A percentile compares a stretch with the other conserved stretches of the same genome.
Evolutionary conservation across 768 basidiomycete genomes (phyloP).

Genomic region (Phallus indusiatus): DNA sequence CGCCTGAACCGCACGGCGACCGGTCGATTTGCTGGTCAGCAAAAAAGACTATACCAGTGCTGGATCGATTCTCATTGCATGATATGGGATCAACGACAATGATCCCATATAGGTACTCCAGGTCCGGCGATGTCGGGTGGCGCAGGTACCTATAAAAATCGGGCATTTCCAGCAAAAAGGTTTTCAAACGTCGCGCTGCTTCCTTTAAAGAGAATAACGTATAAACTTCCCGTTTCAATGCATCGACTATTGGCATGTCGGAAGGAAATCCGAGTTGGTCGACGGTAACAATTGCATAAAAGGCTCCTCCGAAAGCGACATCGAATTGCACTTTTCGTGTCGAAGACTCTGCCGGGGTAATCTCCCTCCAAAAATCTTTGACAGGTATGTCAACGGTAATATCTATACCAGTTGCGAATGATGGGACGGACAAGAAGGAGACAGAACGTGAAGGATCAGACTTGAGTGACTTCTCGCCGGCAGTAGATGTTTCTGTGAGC

Average conservation of each 20-base stretch:
- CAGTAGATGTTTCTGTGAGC: background rate
- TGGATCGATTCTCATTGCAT: background rate
- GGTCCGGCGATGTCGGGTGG: slow-evolving; percentile 24
- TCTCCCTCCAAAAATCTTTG: slow-evolving; percentile 19
- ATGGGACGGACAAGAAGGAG: slow-evolving; percentile 27
- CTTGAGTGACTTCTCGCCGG: slow-evolving; percentile 4
- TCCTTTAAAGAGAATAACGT: slow-evolving; percentile 9
- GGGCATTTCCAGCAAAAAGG: slow-evolving; percentile 13
- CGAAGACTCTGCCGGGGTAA: slow-evolving; percentile 7
- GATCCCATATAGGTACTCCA: slow-evolving; percentile 30
- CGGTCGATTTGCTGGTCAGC: slow-evolving; percentile 31
- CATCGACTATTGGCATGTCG: slow-evolving; percentile 12
- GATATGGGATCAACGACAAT: slow-evolving; percentile 24
- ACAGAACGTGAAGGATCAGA: slow-evolving; percentile 24
- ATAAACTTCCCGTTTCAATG: slow-evolving; percentile 1
- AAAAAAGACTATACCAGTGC: slow-evolving; percentile 24
- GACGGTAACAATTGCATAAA: slow-evolving; percentile 29
- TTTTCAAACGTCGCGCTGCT: slow-evolving; percentile 24
- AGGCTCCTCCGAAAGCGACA: slow-evolving; percentile 31
- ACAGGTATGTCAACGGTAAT: slow-evolving; percentile 23
- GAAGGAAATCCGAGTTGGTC: slow-evolving; percentile 26
- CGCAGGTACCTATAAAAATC: background rate
- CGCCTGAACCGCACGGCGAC: slow-evolving; percentile 31
- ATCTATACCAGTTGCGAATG: slow-evolving; percentile 23
- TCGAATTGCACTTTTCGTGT: slow-evolving; percentile 19